These are phyloP conservation scores for Ananas comosus DNA, from an alignment of 176 grass and related monocot genomes.

Conservation along the genomic window DNA sequence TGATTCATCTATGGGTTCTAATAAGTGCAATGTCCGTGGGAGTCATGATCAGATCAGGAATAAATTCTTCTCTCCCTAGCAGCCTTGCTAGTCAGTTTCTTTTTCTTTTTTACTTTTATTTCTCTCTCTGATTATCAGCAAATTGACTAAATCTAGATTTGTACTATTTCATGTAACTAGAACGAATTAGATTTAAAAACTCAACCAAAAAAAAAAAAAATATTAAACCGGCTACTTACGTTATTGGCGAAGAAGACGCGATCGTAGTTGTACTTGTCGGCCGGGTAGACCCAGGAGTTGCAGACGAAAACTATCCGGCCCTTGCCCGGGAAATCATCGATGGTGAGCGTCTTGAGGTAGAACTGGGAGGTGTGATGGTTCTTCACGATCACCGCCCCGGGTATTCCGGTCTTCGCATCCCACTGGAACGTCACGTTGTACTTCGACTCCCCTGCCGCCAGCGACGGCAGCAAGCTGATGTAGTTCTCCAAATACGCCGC, in stretches of 20 bases:
- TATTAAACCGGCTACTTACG: conserved; percentile 17
- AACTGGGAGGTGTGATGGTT: conserved; percentile 54
- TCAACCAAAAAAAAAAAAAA: too few relatives aligned
- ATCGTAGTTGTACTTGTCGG: conserved; percentile 23
- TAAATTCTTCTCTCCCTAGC: too few relatives aligned
- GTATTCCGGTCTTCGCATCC: conserved; percentile 52
- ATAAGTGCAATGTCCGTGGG: too few relatives aligned
- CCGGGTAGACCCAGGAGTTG: conserved; percentile 69
- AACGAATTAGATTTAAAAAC: too few relatives aligned
- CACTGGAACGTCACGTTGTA: conserved; percentile 46
- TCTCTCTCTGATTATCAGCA: too few relatives aligned
- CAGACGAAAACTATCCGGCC: conserved; percentile 45
- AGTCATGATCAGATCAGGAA: too few relatives aligned
- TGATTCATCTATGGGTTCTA: too few relatives aligned
- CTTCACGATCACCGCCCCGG: conserved; percentile 51
- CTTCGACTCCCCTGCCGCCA: conserved; percentile 47
- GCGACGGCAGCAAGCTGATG: conserved; percentile 25
- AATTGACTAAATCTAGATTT: too few relatives aligned
- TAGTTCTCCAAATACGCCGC: conserved; percentile 48
- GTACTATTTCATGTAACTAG: too few relatives aligned
- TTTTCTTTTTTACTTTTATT: too few relatives aligned
- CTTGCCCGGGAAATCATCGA: conserved; percentile 44
- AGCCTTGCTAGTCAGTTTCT: too few relatives aligned
- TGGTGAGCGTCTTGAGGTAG: conserved; percentile 62
- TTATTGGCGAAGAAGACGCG: conserved; percentile 71